A percentile compares a stretch with the other conserved stretches of the same genome.
phyloP scores from a whole-genome alignment of 768 basidiomycete species.

The Boletus vinaceobasis region DNA sequence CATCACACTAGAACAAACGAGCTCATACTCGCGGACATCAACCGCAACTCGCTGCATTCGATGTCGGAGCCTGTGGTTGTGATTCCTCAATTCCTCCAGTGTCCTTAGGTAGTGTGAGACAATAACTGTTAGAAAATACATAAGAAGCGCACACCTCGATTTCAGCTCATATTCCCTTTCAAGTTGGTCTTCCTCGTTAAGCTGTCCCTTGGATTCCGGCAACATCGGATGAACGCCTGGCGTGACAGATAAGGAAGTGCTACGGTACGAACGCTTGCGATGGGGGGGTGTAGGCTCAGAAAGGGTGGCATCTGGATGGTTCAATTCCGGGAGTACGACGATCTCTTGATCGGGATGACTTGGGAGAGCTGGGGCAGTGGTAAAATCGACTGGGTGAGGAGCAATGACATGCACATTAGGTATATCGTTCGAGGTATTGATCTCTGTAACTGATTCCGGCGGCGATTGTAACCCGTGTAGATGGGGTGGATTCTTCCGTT shows the following conservation, averaged over 20 bases:
- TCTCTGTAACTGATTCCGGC: conserved; percentile 12
- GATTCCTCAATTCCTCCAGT: conserved; percentile 52
- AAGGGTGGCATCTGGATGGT: not conserved
- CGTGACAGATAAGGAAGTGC: conserved; percentile 36
- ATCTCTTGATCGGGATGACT: conserved; percentile 6
- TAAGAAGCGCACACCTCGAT: conserved; percentile 17
- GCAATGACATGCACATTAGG: conserved; percentile 1
- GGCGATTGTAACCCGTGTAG: conserved; percentile 21
- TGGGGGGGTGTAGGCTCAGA: not conserved
- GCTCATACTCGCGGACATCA: conserved; percentile 63
- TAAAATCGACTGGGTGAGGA: conserved; percentile 6
- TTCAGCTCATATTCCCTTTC: conserved; percentile 53
- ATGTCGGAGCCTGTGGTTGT: conserved; percentile 68
- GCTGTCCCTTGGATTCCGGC: conserved; percentile 36
- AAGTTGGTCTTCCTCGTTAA: conserved; percentile 44
- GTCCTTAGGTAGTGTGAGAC: conserved; percentile 39
- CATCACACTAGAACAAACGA: conserved; percentile 50
- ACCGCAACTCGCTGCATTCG: conserved; percentile 62
- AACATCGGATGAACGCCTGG: conserved; percentile 25
- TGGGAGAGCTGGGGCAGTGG: not conserved
- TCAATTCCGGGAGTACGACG: not conserved
- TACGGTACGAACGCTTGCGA: conserved; percentile 22
- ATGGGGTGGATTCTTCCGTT: conserved; percentile 24
- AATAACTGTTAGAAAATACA: not conserved
- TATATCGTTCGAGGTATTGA: conserved; percentile 3